Conservation (phyloP, 148 eudicot genomes). For the Spergularia marina region DNA sequence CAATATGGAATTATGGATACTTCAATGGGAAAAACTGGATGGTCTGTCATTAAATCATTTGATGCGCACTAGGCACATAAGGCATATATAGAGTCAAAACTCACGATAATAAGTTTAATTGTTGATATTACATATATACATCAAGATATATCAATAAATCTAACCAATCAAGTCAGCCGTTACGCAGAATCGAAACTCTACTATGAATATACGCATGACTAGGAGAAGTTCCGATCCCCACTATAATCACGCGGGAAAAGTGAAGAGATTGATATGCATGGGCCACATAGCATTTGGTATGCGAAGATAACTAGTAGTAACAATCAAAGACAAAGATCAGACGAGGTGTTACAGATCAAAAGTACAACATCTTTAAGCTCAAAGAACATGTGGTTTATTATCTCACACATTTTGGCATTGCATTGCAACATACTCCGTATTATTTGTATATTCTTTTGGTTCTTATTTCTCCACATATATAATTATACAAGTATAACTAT, state of each 20-base stretch:
- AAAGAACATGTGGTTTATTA: constrained; percentile 15
- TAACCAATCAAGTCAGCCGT: no score
- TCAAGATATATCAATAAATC: no score
- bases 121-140: no score
- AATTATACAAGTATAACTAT: background rate
- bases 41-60: no score
- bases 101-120: no score
- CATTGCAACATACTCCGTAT: background rate
- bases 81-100: no score
- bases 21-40: no score
- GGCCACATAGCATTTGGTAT: constrained; percentile 18
- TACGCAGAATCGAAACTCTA: no score
- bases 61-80: no score
- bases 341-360: no score
- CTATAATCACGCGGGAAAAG: constrained; percentile 29
- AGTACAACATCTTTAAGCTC: constrained; percentile 2
- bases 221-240: constrained; percentile 1
- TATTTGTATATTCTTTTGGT: constrained; percentile 14
- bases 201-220: background rate
- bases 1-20: no score
- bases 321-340: background rate
- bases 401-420: background rate
- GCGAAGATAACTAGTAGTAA: background rate
- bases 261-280: constrained; percentile 3
- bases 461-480: constrained; percentile 20